Base-by-base conservation (phyloP, 78 protist species). In the Polysphondylium violaceum region DNA sequence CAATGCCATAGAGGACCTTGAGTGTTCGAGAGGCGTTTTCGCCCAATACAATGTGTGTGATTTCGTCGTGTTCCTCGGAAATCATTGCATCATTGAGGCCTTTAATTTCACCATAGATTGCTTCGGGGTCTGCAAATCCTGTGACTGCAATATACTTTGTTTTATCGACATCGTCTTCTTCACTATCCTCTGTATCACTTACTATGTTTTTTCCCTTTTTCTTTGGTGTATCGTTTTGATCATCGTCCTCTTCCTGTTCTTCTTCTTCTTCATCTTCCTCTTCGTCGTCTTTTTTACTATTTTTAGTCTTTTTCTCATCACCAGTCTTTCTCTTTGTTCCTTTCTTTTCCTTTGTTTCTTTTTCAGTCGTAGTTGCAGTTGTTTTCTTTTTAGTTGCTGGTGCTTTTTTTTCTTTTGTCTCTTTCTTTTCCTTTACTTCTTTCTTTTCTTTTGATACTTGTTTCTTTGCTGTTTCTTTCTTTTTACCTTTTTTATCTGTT, bases 1-100 rank as follows among this genome's bases (percentile, higher is more conserved):
- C 79, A 51, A 73, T 73, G 31, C 67, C 79, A 53, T 73, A 4
- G n/a, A 73, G 31, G 1, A 73, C 7, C 25, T 73, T 73, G 44
- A 56, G 4, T 14, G 79, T 53, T 31, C 79, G 25, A 3, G 27
- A 29, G 27, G 31, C 21, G 12, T 9, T 31, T 11, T 58, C 16
- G 36, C 64, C 79, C 12, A 53, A 4, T 3, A 73, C 17, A n/a
- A 73, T 41, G 50, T 73, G 79, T 2, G 79, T 73, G 3, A 51
- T 31, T 36, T 55, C 64, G 21, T 27, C 31, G n/a, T n/a, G 27
- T 12, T 73, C 47, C 2, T 73, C 79, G 43, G 79, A 47, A 14
- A 47, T 47, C 8, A 47, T 11, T 47, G 53, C 8, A 14, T 14
- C 23, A 47, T 47, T 47, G 53, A 11, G 8, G 8, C 23, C 11